Percentiles rank a stretch among this genome's conserved stretches.
These are phyloP conservation scores for Aurantiochytrium sp. DNA, from an alignment of 108 stramenopile species.

Conservation along the genomic window DNA sequence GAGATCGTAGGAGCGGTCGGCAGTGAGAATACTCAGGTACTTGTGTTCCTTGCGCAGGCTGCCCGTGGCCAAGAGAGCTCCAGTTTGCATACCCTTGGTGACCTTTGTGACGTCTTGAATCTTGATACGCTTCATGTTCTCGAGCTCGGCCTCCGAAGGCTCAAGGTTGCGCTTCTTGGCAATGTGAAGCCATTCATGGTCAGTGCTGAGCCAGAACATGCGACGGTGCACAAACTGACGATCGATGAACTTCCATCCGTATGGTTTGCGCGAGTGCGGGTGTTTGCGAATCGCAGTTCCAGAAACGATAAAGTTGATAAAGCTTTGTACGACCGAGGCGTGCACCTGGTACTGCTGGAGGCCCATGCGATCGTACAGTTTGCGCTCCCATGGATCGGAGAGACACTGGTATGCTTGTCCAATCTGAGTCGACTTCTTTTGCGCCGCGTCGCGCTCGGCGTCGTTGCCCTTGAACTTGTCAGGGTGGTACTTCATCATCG, in stretches of 20 bases:
- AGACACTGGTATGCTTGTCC: neutral
- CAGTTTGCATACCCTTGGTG: neutral
- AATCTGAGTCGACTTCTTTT: neutral
- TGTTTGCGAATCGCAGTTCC: neutral
- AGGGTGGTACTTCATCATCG: slow-evolving; percentile 41
- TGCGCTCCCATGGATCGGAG: neutral
- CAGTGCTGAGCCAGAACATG: neutral
- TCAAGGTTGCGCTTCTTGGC: slow-evolving; percentile 17
- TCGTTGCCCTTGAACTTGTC: slow-evolving; percentile 37
- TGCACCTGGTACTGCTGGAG: neutral
- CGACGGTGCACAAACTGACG: slow-evolving; percentile 4
- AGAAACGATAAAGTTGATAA: neutral
- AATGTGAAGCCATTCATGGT: neutral
- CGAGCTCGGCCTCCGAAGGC: neutral
- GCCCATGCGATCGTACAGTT: neutral
- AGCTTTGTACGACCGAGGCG: neutral
- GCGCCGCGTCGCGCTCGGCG: neutral
- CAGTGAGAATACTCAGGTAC: neutral
- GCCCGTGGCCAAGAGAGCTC: neutral
- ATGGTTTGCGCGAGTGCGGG: neutral
- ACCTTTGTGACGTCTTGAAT: neutral
- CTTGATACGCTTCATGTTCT: neutral
- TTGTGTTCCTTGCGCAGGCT: neutral
- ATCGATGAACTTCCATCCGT: slow-evolving; percentile 10
- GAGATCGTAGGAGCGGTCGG: neutral